phyloP scores from a whole-genome alignment of 768 basidiomycete species.

The Hortiboletus flavorubellus region DNA sequence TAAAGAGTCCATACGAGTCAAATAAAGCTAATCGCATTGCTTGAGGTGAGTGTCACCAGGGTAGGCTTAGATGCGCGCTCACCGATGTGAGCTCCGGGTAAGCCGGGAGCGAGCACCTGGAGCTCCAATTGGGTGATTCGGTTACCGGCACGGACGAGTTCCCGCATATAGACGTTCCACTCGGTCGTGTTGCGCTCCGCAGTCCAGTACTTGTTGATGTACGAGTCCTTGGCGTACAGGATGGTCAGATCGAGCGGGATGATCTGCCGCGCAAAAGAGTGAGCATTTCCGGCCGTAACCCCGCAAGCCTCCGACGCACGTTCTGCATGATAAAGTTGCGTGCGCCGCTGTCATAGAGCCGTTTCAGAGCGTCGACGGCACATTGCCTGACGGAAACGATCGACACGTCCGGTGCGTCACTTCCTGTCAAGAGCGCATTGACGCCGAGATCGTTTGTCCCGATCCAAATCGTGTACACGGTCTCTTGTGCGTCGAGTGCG shows the following conservation, averaged over 20 bases:
- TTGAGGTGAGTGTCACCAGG: background rate
- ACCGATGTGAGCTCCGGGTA: conserved; percentile 60
- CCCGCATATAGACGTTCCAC: conserved; percentile 55
- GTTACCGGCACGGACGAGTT: conserved; percentile 44
- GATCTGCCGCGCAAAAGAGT: conserved; percentile 38
- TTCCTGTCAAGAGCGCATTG: conserved; percentile 51
- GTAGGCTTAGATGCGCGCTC: background rate
- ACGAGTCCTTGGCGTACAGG: conserved; percentile 46
- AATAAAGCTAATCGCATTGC: conserved; percentile 43
- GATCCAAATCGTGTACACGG: conserved; percentile 66
- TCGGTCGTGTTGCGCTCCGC: conserved; percentile 50
- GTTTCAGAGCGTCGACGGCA: conserved; percentile 57
- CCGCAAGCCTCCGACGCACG: conserved; percentile 33
- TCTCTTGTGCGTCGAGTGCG: conserved; percentile 36
- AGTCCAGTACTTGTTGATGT: conserved; percentile 50
- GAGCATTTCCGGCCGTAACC: background rate
- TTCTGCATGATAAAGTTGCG: conserved; percentile 70
- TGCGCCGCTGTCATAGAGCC: conserved; percentile 54
- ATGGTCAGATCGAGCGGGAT: conserved; percentile 50
- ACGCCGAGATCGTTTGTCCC: conserved; percentile 64
- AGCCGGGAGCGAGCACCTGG: conserved; percentile 36
- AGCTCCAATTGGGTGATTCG: no score
- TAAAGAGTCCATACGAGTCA: conserved; percentile 58
- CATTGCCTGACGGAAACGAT: conserved; percentile 57
- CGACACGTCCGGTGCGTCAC: conserved; percentile 42